Evolutionary conservation across 2,329 filamentous ascomycete species (phyloP), one percentile per base, ranked within the genome.

Genomic region (Paraphaeosphaeria minitans): DNA sequence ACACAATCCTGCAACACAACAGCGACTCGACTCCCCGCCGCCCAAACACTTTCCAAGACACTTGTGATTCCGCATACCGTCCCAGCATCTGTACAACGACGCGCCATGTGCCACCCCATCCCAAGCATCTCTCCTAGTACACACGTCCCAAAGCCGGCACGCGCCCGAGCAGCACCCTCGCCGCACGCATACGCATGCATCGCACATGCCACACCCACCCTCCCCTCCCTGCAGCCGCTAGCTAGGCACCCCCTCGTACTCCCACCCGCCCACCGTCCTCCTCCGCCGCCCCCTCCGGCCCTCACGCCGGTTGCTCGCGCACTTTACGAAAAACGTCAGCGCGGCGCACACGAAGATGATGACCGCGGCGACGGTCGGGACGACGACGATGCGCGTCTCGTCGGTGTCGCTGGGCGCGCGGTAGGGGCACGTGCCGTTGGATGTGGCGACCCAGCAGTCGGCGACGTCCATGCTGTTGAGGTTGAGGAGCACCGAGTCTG

Each of bases 191-290:
- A 31, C 29, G 9, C 8, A 31, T 31, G 2, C 29, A 31, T 31
- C 29, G 10, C 10, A 31, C 29, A 31, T 8, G 8, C 29, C 29
- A 31, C 29, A 12, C 29, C 2, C 29, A 31, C 8, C 29, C 29
- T 31, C 9, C 29, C 29, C 29, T 12, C 29, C 4, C 5, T 31
- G 7, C 4, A 31, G 7, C 35, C 35, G 4, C 39, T 43, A 43
- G 13, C 41, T 43, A 52, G 87, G 87, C 52, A 90, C 86, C 16
- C 88, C 88, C 70, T 90, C 88, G 77, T 90, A 89, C 66, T 89
- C 85, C 83, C 85, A 87, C 1, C 85, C 85, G 59, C 79, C 79
- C 21, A 77, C 74, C 46, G 74, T 75, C 49, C 75, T 75, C 59
- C 84, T 78, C 66, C 83, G 81, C 66, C 80, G 81, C 27, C 79